A percentile compares a stretch with the other conserved stretches of the same genome.
These are phyloP conservation scores for Acidiella bohemica DNA, from an alignment of 495 filamentous ascomycete species.

Conservation along the genomic window DNA sequence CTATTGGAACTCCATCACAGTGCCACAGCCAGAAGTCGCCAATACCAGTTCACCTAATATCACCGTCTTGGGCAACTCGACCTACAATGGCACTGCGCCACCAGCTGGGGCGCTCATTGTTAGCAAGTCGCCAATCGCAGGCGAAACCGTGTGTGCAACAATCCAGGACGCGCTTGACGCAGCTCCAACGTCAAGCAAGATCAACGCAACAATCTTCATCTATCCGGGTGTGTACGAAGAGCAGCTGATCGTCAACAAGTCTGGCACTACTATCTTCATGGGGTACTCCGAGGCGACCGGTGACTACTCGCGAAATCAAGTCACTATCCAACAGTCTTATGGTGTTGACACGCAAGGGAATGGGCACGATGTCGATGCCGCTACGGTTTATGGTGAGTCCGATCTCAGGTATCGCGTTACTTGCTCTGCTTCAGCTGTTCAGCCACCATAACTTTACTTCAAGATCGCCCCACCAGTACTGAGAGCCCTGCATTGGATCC, in stretches of 20 bases:
- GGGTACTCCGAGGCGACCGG: constrained; percentile 21
- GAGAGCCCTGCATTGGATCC: too few relatives aligned
- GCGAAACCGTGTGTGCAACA: constrained; percentile 21
- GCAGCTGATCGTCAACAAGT: constrained; percentile 23
- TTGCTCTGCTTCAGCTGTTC: too few relatives aligned
- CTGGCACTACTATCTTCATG: constrained; percentile 24
- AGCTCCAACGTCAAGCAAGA: constrained; percentile 14
- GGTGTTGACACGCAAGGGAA: constrained; percentile 23
- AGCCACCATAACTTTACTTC: too few relatives aligned
- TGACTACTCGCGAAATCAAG: constrained; percentile 20
- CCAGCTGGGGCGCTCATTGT: constrained; percentile 22
- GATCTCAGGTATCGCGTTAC: too few relatives aligned
- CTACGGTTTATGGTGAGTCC: constrained; percentile 20
- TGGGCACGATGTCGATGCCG: constrained; percentile 23
- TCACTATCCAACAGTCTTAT: constrained; percentile 17
- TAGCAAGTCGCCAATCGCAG: constrained; percentile 21
- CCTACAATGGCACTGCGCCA: constrained; percentile 19
- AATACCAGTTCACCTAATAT: neutral
- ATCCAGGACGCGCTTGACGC: constrained; percentile 15
- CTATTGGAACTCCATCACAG: constrained; percentile 13
- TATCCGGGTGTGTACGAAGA: constrained; percentile 26
- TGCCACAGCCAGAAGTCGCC: constrained; percentile 3
- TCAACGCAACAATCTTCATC: constrained; percentile 20
- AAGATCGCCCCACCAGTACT: too few relatives aligned
- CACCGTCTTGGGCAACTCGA: constrained; percentile 9